Evolutionary conservation across 495 filamentous ascomycete genomes (phyloP).

Genomic region (Trichoderma orchidacearum): DNA sequence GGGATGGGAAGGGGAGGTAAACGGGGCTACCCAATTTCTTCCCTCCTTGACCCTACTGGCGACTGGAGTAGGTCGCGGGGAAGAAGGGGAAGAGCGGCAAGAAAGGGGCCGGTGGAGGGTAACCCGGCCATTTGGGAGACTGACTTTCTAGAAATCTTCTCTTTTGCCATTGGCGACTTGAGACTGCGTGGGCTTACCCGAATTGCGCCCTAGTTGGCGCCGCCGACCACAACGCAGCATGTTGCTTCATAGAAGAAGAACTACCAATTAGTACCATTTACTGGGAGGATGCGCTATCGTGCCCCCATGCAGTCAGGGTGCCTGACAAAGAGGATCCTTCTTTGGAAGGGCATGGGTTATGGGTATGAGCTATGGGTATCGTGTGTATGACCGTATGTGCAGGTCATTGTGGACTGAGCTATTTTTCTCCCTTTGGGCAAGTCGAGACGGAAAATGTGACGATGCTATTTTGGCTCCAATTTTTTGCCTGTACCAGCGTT

Average conservation of each 20-base stretch:
- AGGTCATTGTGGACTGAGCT: neutral
- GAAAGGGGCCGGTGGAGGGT: neutral
- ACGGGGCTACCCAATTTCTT: neutral
- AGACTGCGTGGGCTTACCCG: neutral
- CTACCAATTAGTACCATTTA: too few species aligned
- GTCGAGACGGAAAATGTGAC: neutral
- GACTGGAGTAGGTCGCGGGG: neutral
- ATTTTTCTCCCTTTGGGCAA: constrained; percentile 1
- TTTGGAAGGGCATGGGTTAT: neutral
- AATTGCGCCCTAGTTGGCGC: neutral
- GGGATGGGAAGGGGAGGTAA: neutral
- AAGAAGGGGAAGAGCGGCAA: neutral
- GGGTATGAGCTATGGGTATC: neutral
- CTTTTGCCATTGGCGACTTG: neutral
- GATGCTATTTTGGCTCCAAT: constrained; percentile 1
- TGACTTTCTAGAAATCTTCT: neutral
- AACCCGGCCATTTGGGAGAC: neutral
- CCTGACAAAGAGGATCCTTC: neutral
- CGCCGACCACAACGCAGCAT: too few species aligned
- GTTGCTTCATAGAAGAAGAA: too few species aligned
- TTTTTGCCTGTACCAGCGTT: neutral
- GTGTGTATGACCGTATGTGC: neutral
- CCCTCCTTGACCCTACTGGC: neutral
- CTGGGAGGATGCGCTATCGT: neutral
- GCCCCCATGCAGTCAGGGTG: neutral